Evolutionary conservation across 2,329 filamentous ascomycete species (phyloP).

Genomic region (Fusarium coffeatum): DNA sequence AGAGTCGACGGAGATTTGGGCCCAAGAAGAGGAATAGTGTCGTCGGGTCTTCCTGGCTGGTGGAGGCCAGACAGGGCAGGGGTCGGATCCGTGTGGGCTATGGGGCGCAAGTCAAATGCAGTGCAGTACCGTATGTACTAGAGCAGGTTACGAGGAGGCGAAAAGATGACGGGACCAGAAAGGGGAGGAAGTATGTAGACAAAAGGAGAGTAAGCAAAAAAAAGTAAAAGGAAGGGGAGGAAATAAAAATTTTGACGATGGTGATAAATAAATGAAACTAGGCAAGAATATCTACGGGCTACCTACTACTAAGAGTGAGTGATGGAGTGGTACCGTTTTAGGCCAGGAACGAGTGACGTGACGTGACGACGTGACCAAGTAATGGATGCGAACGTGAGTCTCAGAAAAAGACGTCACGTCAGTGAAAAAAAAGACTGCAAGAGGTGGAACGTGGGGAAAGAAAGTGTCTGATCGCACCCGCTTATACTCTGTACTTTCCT

Average conservation of each 20-base stretch:
- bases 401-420: neutral
- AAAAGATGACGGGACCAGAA: constrained; percentile 19
- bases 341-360: constrained; percentile 7
- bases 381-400: neutral
- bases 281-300: constrained; percentile 19
- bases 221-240: constrained; percentile 2
- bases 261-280: neutral
- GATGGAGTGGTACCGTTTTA: neutral
- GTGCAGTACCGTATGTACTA: neutral
- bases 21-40: constrained; percentile 39
- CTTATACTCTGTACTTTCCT: neutral
- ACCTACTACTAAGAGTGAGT: neutral
- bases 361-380: constrained; percentile 11
- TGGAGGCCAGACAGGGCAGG: constrained; percentile 43
- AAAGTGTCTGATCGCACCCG: neutral
- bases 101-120: constrained; percentile 32
- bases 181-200: constrained; percentile 8
- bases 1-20: constrained; percentile 34
- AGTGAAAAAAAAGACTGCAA: neutral
- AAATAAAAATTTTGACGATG: neutral
- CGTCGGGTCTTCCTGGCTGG: constrained; percentile 36
- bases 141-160: constrained; percentile 15
- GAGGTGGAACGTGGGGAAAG: neutral
- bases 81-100: constrained; percentile 35
- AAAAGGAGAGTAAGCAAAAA: constrained; percentile 10